Conservation (phyloP, 2,329 filamentous ascomycete species). For the Xylariomycetidae sp. region DNA sequence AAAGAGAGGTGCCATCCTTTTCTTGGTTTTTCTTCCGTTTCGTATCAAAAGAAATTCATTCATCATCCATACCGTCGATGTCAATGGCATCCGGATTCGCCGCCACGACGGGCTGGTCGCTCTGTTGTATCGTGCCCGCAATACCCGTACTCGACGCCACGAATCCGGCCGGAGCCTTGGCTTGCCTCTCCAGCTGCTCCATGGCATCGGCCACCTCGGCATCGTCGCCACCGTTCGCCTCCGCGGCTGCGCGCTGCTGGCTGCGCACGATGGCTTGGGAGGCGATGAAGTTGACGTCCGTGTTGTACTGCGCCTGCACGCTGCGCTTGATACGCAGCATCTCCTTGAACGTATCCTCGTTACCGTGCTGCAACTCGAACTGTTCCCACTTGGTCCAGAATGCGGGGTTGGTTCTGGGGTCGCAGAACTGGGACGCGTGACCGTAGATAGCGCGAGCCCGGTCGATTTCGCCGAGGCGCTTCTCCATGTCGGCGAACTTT, state of each 20-base stretch:
- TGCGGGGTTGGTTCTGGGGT: conserved; percentile 79
- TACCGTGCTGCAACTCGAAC: conserved; percentile 96
- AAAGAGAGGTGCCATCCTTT: conserved; percentile 5
- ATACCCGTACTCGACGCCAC: conserved; percentile 78
- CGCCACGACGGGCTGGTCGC: conserved; percentile 39
- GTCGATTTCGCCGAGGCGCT: conserved; percentile 87
- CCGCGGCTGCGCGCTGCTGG: conserved; percentile 50
- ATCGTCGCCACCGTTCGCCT: conserved; percentile 39
- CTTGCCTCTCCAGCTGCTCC: conserved; percentile 81
- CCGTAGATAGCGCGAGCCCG: conserved; percentile 93
- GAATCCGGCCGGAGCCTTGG: conserved; percentile 84
- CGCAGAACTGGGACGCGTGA: conserved; percentile 95
- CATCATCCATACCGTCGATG: conserved; percentile 67
- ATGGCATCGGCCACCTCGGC: conserved; percentile 70
- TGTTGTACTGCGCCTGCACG: conserved; percentile 97
- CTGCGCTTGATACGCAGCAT: conserved; percentile 97
- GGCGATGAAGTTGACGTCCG: conserved; percentile 97
- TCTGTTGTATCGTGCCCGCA: conserved; percentile 51
- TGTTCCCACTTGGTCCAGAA: conserved; percentile 98
- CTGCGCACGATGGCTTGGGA: conserved; percentile 86
- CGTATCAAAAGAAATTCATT: too few relatives aligned
- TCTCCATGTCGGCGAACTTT: conserved; percentile 97
- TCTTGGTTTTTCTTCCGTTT: conserved; percentile 6
- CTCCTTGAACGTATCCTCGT: conserved; percentile 99
- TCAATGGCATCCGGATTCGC: conserved; percentile 84